Percentiles rank a stretch among this genome's conserved stretches.
phyloP scores from a whole-genome alignment of 2,329 filamentous ascomycete species.

The Botryosphaeria agaves region DNA sequence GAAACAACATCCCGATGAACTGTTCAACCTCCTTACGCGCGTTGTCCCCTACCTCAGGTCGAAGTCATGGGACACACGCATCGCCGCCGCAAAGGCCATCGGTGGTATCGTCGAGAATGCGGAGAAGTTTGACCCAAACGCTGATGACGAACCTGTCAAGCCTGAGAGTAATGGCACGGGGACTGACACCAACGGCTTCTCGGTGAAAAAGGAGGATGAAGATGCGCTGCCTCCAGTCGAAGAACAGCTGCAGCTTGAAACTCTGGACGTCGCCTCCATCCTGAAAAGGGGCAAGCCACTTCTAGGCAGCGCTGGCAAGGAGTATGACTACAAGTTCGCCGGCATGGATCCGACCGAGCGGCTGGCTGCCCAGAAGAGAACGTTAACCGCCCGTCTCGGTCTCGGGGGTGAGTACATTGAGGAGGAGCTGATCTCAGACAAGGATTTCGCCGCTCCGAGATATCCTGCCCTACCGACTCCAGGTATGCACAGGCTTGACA shows the following conservation, averaged over 20 bases:
- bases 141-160: slow-evolving; percentile 31
- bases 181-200: slow-evolving; percentile 23
- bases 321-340: slow-evolving; percentile 71
- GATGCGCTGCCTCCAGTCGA: slow-evolving; percentile 23
- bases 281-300: slow-evolving; percentile 72
- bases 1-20: slow-evolving; percentile 91
- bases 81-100: slow-evolving; percentile 82
- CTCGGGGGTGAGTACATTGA: slow-evolving; percentile 71
- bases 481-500: slow-evolving; percentile 32
- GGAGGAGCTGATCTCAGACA: slow-evolving; percentile 58
- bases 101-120: slow-evolving; percentile 89
- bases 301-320: slow-evolving; percentile 61
- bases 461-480: slow-evolving; percentile 19
- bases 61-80: slow-evolving; percentile 93
- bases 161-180: slow-evolving; percentile 21
- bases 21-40: slow-evolving; percentile 85
- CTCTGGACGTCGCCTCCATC: slow-evolving; percentile 62
- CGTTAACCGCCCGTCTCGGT: slow-evolving; percentile 63
- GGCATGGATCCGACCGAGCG: slow-evolving; percentile 66
- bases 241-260: slow-evolving; percentile 52
- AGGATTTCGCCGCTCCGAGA: slow-evolving; percentile 36
- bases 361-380: slow-evolving; percentile 78
- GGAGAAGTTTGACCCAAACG: slow-evolving; percentile 74
- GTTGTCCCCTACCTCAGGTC: slow-evolving; percentile 92
- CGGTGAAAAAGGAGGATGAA: slow-evolving; percentile 34